Evolutionary conservation across 768 basidiomycete species (phyloP).

Genomic region (Pholiota molesta): DNA sequence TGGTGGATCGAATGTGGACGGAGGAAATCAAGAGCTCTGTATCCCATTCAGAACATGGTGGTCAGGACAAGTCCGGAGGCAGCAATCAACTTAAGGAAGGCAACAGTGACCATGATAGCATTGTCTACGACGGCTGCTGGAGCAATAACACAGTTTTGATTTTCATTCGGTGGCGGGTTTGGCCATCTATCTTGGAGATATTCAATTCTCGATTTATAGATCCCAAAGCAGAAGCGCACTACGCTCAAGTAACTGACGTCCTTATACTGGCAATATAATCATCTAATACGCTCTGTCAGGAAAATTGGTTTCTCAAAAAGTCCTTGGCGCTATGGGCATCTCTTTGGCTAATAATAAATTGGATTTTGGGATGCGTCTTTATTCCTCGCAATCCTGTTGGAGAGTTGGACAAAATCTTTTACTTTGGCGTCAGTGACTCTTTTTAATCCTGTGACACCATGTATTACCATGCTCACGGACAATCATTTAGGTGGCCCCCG

Average conservation of each 20-base stretch:
- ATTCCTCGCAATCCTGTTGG: slow-evolving; percentile 43
- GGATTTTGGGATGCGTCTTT: slow-evolving; percentile 63
- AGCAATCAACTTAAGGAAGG: slow-evolving; percentile 35
- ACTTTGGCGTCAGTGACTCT: slow-evolving; percentile 45
- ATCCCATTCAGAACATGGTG: slow-evolving; percentile 54
- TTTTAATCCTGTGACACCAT: neutral
- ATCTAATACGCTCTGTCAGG: slow-evolving; percentile 36
- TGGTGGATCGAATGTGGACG: slow-evolving; percentile 74
- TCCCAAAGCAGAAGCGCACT: slow-evolving; percentile 48
- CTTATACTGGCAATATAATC: neutral
- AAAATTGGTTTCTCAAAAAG: slow-evolving; percentile 76
- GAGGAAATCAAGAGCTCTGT: slow-evolving; percentile 59
- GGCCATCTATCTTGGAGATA: slow-evolving; percentile 57
- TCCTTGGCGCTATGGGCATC: slow-evolving; percentile 65
- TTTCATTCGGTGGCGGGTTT: slow-evolving; percentile 58
- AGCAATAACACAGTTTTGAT: slow-evolving; percentile 38
- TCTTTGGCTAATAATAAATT: slow-evolving; percentile 67
- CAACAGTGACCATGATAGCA: slow-evolving; percentile 35
- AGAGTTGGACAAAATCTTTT: slow-evolving; percentile 61
- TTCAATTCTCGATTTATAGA: slow-evolving; percentile 67
- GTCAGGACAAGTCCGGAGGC: slow-evolving; percentile 52
- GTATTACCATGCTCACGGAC: neutral
- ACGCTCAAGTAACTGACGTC: slow-evolving; percentile 35
- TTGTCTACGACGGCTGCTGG: slow-evolving; percentile 27
- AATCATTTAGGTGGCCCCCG: slow-evolving; percentile 50